Percentiles rank a stretch among this genome's conserved stretches.
Evolutionary conservation across 129 eudicot species (phyloP).

Genomic region (Saussurea involucrata): DNA sequence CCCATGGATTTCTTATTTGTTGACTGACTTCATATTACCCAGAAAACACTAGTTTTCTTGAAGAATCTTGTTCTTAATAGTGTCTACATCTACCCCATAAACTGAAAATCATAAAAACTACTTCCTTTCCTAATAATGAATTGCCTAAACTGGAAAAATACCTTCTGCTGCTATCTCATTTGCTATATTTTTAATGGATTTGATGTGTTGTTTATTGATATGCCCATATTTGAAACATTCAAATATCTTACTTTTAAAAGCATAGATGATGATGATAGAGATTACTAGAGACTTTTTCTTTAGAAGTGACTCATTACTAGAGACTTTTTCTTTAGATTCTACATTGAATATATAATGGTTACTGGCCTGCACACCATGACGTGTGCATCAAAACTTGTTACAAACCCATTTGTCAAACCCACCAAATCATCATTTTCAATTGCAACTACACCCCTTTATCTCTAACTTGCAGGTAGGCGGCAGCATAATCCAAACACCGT

Average conservation of each 20-base stretch:
- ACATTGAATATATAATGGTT: neutral
- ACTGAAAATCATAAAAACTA: neutral
- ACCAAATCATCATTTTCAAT: neutral
- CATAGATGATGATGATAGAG: neutral
- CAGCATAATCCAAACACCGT: constrained; percentile 15
- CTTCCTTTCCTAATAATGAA: neutral
- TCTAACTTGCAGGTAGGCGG: constrained; percentile 30
- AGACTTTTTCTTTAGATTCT: neutral
- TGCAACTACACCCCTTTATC: neutral
- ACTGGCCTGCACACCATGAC: constrained; percentile 10
- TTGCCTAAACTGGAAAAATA: neutral
- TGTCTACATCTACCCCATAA: neutral
- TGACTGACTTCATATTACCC: neutral
- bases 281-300: neutral
- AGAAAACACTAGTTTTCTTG: neutral
- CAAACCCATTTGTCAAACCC: neutral
- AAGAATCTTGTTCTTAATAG: neutral
- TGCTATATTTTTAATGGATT: neutral
- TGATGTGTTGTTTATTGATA: neutral
- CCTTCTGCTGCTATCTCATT: neutral
- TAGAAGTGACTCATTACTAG: neutral
- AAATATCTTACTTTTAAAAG: neutral
- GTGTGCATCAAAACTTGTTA: neutral
- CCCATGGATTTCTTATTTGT: neutral
- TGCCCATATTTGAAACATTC: neutral